Evolutionary conservation across 2,329 filamentous ascomycete species (phyloP).

Genomic region (Aquanectria penicillioides): DNA sequence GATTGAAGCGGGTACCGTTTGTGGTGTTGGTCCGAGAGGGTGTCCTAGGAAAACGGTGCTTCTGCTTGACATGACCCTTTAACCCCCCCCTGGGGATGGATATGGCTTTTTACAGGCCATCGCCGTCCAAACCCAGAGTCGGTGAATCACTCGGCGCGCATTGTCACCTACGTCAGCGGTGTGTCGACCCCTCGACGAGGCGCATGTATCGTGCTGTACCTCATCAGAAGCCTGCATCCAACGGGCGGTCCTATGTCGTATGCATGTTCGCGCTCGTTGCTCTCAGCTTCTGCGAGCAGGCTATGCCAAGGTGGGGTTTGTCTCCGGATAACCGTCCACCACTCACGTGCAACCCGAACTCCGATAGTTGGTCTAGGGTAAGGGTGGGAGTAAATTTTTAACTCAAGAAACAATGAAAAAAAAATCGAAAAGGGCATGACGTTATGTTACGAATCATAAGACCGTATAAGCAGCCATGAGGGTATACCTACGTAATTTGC

Average conservation of each 20-base stretch:
- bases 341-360: neutral
- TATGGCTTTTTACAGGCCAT: too few relatives aligned
- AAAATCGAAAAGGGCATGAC: too few relatives aligned
- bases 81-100: too few relatives aligned
- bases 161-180: conserved; percentile 18
- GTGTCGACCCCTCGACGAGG: neutral
- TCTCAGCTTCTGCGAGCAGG: conserved; percentile 9
- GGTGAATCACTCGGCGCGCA: neutral
- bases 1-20: conserved; percentile 1
- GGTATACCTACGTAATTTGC: too few relatives aligned
- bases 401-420: too few relatives aligned
- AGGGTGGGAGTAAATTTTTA: too few relatives aligned
- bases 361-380: neutral
- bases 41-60: neutral
- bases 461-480: too few relatives aligned
- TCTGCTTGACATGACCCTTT: neutral
- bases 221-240: neutral
- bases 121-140: neutral
- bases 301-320: conserved; percentile 5
- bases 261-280: conserved; percentile 4
- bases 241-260: conserved; percentile 1
- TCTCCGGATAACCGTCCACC: conserved; percentile 7
- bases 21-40: neutral
- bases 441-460: too few relatives aligned
- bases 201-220: conserved; percentile 5